These are phyloP conservation scores for Periconia sp. DNA, from an alignment of 2,329 filamentous ascomycete genomes.

Conservation along the genomic window DNA sequence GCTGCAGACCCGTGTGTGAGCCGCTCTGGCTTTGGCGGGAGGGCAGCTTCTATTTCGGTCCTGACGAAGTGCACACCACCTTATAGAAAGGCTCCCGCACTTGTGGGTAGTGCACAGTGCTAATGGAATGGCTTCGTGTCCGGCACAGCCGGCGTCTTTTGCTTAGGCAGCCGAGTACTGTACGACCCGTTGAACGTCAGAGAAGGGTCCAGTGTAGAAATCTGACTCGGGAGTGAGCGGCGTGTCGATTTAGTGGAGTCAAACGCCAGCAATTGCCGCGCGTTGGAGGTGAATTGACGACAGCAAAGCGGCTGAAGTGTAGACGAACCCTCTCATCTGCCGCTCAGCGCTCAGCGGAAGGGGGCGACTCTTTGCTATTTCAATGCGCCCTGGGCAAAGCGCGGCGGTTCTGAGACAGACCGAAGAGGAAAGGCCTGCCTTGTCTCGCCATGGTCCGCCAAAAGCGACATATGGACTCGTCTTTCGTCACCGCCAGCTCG, in stretches of 20 bases:
- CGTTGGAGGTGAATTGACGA: conserved; percentile 1
- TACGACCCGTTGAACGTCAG: no score
- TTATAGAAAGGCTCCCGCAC: no score
- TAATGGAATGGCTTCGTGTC: neutral
- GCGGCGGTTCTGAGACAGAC: conserved; percentile 15
- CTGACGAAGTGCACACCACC: no score
- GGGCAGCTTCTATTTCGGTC: no score
- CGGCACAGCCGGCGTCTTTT: neutral
- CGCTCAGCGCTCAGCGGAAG: neutral
- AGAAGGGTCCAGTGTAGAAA: no score
- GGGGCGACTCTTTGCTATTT: conserved; percentile 19
- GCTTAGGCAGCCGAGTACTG: conserved; percentile 8
- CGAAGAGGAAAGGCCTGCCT: conserved; percentile 14
- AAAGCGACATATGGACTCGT: neutral
- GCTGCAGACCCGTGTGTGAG: no score
- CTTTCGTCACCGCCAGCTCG: conserved; percentile 10
- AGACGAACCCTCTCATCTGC: neutral
- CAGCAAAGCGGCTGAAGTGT: conserved; percentile 1
- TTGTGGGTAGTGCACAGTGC: neutral
- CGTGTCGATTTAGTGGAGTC: no score
- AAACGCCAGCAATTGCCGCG: conserved; percentile 3
- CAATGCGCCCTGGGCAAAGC: conserved; percentile 12
- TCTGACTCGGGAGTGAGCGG: no score
- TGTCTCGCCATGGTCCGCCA: conserved; percentile 10
- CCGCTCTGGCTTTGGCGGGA: no score